phyloP scores from a whole-genome alignment of 805 yeast species.

The Dipodascus geniculatus region DNA sequence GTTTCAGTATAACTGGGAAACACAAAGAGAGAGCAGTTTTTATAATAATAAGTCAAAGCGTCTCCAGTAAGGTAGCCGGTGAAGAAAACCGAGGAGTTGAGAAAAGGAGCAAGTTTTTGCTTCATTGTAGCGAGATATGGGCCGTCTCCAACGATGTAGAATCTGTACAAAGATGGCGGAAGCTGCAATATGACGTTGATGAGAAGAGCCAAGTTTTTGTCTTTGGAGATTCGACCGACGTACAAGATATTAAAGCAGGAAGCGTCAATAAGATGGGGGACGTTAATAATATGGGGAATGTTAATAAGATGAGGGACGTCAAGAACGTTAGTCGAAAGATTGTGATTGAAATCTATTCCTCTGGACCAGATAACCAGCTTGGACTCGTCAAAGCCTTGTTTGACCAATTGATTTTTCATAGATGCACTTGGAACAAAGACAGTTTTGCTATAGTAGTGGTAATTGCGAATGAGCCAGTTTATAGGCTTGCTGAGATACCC shows the following conservation, averaged over 20 bases:
- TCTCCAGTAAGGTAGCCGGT: conserved; percentile 13
- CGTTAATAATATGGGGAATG: conserved; percentile 11
- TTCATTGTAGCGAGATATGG: conserved; percentile 10
- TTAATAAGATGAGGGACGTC: conserved; percentile 5
- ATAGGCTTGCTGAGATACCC: conserved; percentile 10
- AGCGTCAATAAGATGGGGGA: conserved; percentile 3
- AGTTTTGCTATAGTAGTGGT: conserved; percentile 21
- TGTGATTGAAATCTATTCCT: conserved; percentile 12
- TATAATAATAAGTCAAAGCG: conserved; percentile 11
- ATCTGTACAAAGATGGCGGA: conserved; percentile 4
- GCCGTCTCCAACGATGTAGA: conserved; percentile 13
- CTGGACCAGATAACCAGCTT: conserved; percentile 13
- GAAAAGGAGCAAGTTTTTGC: conserved; percentile 4
- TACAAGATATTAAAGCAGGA: conserved; percentile 9
- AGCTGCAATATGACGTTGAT: conserved; percentile 4
- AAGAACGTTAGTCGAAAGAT: conserved; percentile 2
- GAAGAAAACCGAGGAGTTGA: conserved; percentile 9
- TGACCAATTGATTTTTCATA: conserved; percentile 14
- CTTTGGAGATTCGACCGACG: conserved; percentile 15
- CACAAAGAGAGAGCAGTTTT: conserved; percentile 11
- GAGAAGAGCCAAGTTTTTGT: conserved; percentile 12
- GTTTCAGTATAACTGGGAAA: conserved; percentile 13
- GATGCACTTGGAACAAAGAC: conserved; percentile 23
- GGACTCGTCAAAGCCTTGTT: conserved; percentile 7
- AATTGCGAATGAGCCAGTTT: conserved; percentile 13